Conservation (phyloP, 306 rosid species). For the Rosa rugosa region DNA sequence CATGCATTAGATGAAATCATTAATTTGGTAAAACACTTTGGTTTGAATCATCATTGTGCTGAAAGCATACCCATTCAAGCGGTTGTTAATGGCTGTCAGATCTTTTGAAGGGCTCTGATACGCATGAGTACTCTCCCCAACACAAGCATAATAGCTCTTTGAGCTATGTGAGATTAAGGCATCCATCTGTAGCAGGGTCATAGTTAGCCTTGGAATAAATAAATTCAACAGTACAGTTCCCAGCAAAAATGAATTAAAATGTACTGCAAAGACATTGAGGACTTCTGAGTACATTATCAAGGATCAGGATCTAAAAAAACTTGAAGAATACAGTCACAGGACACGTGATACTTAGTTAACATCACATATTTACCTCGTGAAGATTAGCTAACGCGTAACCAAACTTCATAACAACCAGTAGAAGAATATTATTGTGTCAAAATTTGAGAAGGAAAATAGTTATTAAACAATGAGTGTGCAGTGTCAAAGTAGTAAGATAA, state of each 20-base stretch:
- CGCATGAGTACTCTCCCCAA: slow-evolving; percentile 98
- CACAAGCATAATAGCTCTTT: slow-evolving; percentile 96
- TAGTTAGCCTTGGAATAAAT: background rate
- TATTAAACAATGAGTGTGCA: too few species aligned
- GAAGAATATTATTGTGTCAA: background rate
- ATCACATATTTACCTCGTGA: background rate
- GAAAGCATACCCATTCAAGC: slow-evolving; percentile 68
- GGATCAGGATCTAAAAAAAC: background rate
- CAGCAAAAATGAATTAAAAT: background rate
- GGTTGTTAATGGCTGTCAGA: slow-evolving; percentile 92
- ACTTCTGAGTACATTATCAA: background rate
- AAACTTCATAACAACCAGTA: background rate
- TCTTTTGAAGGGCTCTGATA: slow-evolving; percentile 99
- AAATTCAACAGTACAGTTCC: background rate
- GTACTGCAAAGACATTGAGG: background rate
- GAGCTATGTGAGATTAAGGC: slow-evolving; percentile 94
- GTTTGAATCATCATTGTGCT: background rate
- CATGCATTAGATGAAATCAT: slow-evolving; percentile 12
- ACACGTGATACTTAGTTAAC: background rate
- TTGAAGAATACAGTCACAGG: background rate
- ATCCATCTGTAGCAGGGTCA: slow-evolving; percentile 67
- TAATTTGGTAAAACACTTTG: slow-evolving; percentile 2
- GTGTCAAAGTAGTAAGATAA: background rate
- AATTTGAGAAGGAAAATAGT: background rate
- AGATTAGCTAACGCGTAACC: background rate